Evolutionary conservation across 2,329 filamentous ascomycete genomes (phyloP), one percentile per base, ranked within the genome.

Genomic region (Colletotrichum sp.): DNA sequence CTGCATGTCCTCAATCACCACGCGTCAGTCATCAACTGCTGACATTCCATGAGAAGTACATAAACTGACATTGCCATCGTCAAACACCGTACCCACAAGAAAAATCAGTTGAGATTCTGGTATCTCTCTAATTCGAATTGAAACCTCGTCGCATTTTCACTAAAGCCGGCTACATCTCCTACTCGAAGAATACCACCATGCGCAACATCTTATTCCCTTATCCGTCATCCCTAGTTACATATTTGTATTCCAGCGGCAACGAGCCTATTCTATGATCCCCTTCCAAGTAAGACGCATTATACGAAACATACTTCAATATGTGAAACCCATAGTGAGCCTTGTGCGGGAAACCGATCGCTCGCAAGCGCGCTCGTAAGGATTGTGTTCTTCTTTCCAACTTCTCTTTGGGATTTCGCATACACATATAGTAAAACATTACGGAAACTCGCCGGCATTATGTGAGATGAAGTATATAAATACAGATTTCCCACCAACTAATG

Each of bases 171-270:
- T 8, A 44, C 36, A 0, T 11, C 36, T 44, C 36, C 0, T 2
- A 44, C 1, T 11, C 8, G 5, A 44, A 44, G 0, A 44, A n/a
- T 3, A 44, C 36, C 39, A 12, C 0, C 0, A 7, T 0, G 19
- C 19, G 39, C 39, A n/a, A 0, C 19, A 12, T n/a, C 19, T 48
- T n/a, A 19, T n/a, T 48, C 39, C 2, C 39, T 48, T 9, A 3
- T 48, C 39, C 39, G 39, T 48, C 19, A n/a, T 0, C 9, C 39
- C 39, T 9, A 48, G 39, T n/a, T 5, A 9, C 19, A 48, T 12
- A 9, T 48, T 48, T 3, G 39, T 48, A 48, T n/a, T 48, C 19
- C 19, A 2, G 9, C 39, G 19, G 39, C 19, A 0, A n/a, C 3
- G 0, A 44, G 9, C 32, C 12, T 13, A 34, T 34, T 34, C 12